phyloP scores from a whole-genome alignment of 306 rosid genomes.

The Rubus idaeus region DNA sequence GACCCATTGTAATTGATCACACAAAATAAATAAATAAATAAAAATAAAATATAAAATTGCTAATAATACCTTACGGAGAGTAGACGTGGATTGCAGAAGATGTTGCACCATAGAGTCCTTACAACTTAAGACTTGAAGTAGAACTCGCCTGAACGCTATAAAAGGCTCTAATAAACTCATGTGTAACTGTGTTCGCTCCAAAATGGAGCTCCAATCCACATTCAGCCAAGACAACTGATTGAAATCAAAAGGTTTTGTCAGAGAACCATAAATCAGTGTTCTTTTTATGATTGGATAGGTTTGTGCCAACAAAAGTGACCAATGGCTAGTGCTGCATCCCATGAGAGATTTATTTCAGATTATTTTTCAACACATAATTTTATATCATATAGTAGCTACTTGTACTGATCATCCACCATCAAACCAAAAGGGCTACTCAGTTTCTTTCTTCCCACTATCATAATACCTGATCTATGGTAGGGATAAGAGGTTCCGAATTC shows the following conservation, averaged over 20 bases:
- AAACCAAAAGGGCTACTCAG: not conserved
- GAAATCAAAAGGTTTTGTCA: slow-evolving; percentile 23
- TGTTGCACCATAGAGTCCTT: slow-evolving; percentile 61
- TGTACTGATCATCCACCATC: not conserved
- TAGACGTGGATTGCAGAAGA: slow-evolving; percentile 82
- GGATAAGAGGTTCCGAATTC: slow-evolving; percentile 59
- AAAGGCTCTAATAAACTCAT: slow-evolving; percentile 91
- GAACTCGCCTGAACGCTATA: slow-evolving; percentile 81
- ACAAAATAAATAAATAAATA: no score
- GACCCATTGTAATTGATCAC: not conserved
- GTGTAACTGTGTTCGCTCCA: slow-evolving; percentile 73
- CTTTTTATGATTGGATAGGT: not conserved
- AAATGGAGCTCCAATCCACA: slow-evolving; percentile 70
- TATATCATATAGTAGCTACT: slow-evolving; percentile 5
- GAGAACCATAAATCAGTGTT: not conserved
- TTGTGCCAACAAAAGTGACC: not conserved
- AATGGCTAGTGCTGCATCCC: no score
- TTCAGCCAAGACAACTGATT: slow-evolving; percentile 71
- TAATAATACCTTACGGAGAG: slow-evolving; percentile 74
- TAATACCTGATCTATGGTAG: slow-evolving; percentile 69
- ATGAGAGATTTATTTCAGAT: not conserved
- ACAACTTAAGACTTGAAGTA: slow-evolving; percentile 75
- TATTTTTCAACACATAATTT: not conserved
- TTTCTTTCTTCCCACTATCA: not conserved
- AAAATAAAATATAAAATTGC: not conserved